A percentile compares a stretch with the other conserved stretches of the same genome.
phyloP scores from a whole-genome alignment of 2,329 filamentous ascomycete genomes.

The Sphaceloma murrayae region DNA sequence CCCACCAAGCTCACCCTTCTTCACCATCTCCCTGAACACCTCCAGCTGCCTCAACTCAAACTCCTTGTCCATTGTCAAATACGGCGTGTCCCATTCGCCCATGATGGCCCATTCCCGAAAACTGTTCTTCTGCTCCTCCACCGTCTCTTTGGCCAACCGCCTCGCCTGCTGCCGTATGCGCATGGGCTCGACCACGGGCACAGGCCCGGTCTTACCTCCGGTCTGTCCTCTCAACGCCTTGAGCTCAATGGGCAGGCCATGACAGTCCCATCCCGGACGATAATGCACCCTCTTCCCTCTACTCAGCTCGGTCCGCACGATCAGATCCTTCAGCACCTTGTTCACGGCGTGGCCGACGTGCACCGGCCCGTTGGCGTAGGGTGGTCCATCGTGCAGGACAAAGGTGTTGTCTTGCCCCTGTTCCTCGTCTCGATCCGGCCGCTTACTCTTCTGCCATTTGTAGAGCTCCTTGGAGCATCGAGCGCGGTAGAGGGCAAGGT shows the following conservation, averaged over 20 bases:
- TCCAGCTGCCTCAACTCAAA: constrained; percentile 68
- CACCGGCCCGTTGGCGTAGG: constrained; percentile 86
- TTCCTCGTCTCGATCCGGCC: constrained; percentile 33
- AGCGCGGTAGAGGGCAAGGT: constrained; percentile 53
- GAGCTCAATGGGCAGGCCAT: constrained; percentile 92
- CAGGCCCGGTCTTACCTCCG: constrained; percentile 21
- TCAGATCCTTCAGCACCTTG: constrained; percentile 93
- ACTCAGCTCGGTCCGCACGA: constrained; percentile 69
- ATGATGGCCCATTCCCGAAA: constrained; percentile 69
- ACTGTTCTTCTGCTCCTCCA: constrained; percentile 61
- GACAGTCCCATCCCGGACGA: constrained; percentile 93
- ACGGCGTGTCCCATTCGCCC: constrained; percentile 68
- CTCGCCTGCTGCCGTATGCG: constrained; percentile 57
- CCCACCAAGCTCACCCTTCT: constrained; percentile 34
- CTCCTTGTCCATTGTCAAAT: constrained; percentile 66
- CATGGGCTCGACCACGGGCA: constrained; percentile 31
- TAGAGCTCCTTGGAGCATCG: constrained; percentile 83
- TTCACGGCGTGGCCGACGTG: constrained; percentile 94
- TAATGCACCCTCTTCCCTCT: constrained; percentile 70
- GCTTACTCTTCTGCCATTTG: constrained; percentile 61
- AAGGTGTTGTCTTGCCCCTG: constrained; percentile 49
- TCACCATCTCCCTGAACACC: constrained; percentile 66
- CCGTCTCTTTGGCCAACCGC: constrained; percentile 56
- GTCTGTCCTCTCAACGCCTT: constrained; percentile 65
- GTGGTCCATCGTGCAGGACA: constrained; percentile 86